A percentile compares a stretch with the other conserved stretches of the same genome.
These are phyloP conservation scores for Echria macrotheca DNA, from an alignment of 495 filamentous ascomycete genomes.

Conservation along the genomic window DNA sequence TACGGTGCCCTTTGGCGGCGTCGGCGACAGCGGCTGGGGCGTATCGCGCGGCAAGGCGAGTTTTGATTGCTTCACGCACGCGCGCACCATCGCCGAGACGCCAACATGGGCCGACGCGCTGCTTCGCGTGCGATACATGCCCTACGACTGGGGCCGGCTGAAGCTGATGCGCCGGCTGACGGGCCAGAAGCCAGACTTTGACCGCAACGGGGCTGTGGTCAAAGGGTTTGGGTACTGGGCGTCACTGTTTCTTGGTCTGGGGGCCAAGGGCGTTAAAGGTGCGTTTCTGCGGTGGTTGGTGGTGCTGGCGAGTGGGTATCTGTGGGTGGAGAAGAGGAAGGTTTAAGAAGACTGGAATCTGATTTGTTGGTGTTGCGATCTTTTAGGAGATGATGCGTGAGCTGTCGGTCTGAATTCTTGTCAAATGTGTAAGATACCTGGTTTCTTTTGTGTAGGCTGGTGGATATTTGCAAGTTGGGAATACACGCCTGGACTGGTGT, in stretches of 20 bases:
- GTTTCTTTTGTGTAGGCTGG: too few species aligned
- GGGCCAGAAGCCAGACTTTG: slow-evolving; percentile 67
- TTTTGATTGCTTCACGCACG: slow-evolving; percentile 83
- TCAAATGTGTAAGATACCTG: too few species aligned
- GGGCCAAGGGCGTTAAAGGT: slow-evolving; percentile 41
- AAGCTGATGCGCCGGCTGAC: slow-evolving; percentile 52
- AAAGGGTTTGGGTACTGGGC: slow-evolving; percentile 45
- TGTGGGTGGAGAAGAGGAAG: slow-evolving; percentile 5
- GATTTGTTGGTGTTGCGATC: not conserved
- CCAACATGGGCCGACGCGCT: slow-evolving; percentile 76
- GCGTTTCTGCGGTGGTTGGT: slow-evolving; percentile 45
- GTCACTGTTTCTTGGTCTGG: slow-evolving; percentile 39
- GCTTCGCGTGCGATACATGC: slow-evolving; percentile 74
- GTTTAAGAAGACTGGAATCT: not conserved
- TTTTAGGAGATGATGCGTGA: not conserved
- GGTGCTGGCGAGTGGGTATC: slow-evolving; percentile 22
- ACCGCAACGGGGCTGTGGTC: slow-evolving; percentile 63
- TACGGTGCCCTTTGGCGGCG: slow-evolving; percentile 81
- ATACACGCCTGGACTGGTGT: too few species aligned
- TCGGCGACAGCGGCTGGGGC: slow-evolving; percentile 79
- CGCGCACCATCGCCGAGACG: slow-evolving; percentile 66
- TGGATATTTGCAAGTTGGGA: too few species aligned
- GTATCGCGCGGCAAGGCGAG: slow-evolving; percentile 76
- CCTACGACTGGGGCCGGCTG: slow-evolving; percentile 53
- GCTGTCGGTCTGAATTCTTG: too few species aligned